A percentile compares a stretch with the other conserved stretches of the same genome.
Evolutionary conservation across 331 rosid genomes (phyloP).

Genomic region (Pyrus hybrid): DNA sequence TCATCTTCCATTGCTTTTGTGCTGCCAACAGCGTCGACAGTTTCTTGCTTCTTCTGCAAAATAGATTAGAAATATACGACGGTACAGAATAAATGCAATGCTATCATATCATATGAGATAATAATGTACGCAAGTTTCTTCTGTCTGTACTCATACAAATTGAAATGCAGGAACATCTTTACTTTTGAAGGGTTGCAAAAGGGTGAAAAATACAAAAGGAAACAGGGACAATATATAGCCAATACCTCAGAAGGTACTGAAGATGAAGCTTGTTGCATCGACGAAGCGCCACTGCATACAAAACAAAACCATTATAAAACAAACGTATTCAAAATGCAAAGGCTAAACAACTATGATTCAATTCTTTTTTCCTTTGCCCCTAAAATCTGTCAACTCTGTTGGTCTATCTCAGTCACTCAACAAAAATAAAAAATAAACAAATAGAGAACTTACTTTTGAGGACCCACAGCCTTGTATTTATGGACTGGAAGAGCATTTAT

Average conservation of each 20-base stretch:
- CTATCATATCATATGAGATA: not conserved
- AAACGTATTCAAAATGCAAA: not conserved
- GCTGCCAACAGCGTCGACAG: constrained; percentile 35
- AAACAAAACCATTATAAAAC: not conserved
- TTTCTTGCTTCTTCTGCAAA: constrained; percentile 57
- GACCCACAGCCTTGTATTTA: constrained; percentile 69
- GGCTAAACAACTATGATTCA: not conserved
- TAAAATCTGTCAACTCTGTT: not conserved
- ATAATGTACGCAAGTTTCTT: not conserved
- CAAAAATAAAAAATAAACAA: not conserved
- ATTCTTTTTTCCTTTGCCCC: not conserved
- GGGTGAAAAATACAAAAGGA: not conserved
- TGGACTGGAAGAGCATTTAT: constrained; percentile 92
- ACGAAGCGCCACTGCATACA: constrained; percentile 33
- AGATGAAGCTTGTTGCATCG: constrained; percentile 52
- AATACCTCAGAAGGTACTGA: constrained; percentile 65
- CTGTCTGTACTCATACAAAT: not conserved
- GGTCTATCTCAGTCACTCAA: not conserved
- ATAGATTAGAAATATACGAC: not conserved
- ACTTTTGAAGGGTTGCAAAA: not conserved
- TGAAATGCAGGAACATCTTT: not conserved
- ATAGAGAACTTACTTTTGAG: constrained; percentile 48
- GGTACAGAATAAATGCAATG: not conserved
- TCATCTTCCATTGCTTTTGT: constrained; percentile 66
- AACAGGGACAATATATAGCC: not conserved